These are phyloP conservation scores for Ramularia endophylla DNA, from an alignment of 2,329 filamentous ascomycete species.

Conservation along the genomic window DNA sequence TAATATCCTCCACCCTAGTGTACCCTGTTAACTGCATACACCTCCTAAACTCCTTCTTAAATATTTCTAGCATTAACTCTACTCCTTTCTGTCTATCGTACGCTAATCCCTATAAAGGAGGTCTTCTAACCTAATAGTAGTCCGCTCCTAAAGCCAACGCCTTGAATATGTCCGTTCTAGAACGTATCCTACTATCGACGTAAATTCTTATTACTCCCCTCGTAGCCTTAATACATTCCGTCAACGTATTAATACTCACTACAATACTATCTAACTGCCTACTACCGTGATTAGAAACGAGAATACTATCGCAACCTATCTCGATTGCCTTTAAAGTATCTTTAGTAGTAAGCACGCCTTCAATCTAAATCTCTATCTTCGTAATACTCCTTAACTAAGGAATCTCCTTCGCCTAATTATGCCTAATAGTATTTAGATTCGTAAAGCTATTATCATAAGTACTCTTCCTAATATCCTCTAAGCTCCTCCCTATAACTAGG, in stretches of 20 bases:
- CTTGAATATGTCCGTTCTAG: conserved; percentile 54
- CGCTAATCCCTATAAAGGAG: conserved; percentile 46
- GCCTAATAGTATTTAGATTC: conserved; percentile 25
- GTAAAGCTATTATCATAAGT: conserved; percentile 28
- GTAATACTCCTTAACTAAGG: conserved; percentile 45
- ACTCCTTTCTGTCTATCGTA: conserved; percentile 35
- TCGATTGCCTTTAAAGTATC: conserved; percentile 42
- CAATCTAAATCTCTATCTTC: conserved; percentile 45
- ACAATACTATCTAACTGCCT: conserved; percentile 53
- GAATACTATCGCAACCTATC: conserved; percentile 34
- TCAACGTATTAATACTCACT: conserved; percentile 46
- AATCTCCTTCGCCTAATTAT: conserved; percentile 28
- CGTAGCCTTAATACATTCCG: conserved; percentile 35
- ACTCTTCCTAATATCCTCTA: conserved; percentile 19
- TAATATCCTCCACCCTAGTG: conserved; percentile 31
- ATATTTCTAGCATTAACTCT: conserved; percentile 38
- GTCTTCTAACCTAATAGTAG: conserved; percentile 44
- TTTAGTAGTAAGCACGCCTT: conserved; percentile 35
- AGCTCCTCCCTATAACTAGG: conserved; percentile 23
- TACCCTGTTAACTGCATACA: conserved; percentile 36
- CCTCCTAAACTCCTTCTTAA: conserved; percentile 32
- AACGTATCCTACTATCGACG: conserved; percentile 55
- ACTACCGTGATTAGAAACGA: conserved; percentile 49
- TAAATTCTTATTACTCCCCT: conserved; percentile 51
- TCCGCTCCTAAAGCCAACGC: conserved; percentile 48